Evolutionary conservation across 805 yeast species (phyloP).

Genomic region (Scheffersomyces ergatensis): DNA sequence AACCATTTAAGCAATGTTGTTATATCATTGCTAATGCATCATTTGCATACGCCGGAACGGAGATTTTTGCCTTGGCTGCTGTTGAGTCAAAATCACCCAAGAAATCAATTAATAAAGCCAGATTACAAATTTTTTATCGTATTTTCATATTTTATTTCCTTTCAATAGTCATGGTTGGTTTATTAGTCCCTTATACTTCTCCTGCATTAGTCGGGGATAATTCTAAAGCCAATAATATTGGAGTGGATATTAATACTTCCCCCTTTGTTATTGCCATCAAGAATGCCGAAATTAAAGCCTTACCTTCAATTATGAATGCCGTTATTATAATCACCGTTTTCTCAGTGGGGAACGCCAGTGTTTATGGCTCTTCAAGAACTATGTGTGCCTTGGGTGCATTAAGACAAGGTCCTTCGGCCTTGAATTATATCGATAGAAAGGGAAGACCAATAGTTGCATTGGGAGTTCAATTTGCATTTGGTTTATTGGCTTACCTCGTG

Average conservation of each 20-base stretch:
- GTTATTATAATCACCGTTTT: conserved; percentile 31
- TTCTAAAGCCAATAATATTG: conserved; percentile 12
- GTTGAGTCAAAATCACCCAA: conserved; percentile 65
- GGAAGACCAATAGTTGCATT: conserved; percentile 31
- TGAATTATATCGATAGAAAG: conserved; percentile 25
- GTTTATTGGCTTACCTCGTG: conserved; percentile 25
- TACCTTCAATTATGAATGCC: conserved; percentile 31
- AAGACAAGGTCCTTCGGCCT: conserved; percentile 25
- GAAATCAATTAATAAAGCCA: conserved; percentile 60
- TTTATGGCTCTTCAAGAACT: conserved; percentile 32
- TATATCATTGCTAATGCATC: conserved; percentile 58
- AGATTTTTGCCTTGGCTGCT: conserved; percentile 62
- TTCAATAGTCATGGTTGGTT: conserved; percentile 52
- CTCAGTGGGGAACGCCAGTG: conserved; percentile 36
- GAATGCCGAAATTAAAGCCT: conserved; percentile 25
- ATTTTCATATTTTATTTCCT: conserved; percentile 56
- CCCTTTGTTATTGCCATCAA: conserved; percentile 39
- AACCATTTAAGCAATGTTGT: conserved; percentile 62
- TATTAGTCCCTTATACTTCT: conserved; percentile 42
- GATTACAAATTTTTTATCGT: conserved; percentile 66
- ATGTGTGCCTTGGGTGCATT: conserved; percentile 30
- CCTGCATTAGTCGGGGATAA: conserved; percentile 16
- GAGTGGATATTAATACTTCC: conserved; percentile 26
- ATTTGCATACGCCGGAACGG: conserved; percentile 67
- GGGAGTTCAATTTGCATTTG: conserved; percentile 21